These are phyloP conservation scores for Solanum chacoense DNA, from an alignment of 305 asterid genomes.

Conservation along the genomic window DNA sequence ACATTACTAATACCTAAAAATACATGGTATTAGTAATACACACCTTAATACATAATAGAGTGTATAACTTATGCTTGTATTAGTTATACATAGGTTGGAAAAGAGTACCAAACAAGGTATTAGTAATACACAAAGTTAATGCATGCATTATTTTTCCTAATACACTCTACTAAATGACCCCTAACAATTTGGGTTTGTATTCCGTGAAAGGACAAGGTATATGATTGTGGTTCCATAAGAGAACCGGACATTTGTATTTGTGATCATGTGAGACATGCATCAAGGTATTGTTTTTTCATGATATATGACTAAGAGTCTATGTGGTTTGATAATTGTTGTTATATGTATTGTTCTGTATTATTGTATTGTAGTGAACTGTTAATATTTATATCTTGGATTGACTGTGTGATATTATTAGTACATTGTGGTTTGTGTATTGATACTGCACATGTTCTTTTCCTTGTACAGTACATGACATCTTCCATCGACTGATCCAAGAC, in stretches of 20 bases:
- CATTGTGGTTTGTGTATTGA: not conserved
- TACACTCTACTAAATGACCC: not conserved
- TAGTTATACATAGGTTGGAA: not conserved
- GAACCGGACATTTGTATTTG: not conserved
- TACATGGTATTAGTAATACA: not conserved
- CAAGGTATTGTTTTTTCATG: not conserved
- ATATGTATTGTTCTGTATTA: not conserved
- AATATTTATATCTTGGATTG: not conserved
- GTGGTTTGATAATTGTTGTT: not conserved
- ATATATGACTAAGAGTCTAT: not conserved
- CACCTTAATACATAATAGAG: not conserved
- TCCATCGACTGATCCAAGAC: not conserved
- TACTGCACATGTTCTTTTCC: not conserved
- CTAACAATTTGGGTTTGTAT: not conserved
- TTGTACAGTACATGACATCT: not conserved
- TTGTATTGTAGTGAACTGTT: not conserved
- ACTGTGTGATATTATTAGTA: not conserved
- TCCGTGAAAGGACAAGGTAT: not conserved
- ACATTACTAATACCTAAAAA: not conserved
- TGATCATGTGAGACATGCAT: not conserved
- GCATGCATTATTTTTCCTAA: not conserved
- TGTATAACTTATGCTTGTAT: not conserved
- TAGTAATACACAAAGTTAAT: not conserved
- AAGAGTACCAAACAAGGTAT: not conserved
- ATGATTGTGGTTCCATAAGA: not conserved